phyloP scores from a whole-genome alignment of 192 early-diverging fungal genomes.

The Backusella macrospora region DNA sequence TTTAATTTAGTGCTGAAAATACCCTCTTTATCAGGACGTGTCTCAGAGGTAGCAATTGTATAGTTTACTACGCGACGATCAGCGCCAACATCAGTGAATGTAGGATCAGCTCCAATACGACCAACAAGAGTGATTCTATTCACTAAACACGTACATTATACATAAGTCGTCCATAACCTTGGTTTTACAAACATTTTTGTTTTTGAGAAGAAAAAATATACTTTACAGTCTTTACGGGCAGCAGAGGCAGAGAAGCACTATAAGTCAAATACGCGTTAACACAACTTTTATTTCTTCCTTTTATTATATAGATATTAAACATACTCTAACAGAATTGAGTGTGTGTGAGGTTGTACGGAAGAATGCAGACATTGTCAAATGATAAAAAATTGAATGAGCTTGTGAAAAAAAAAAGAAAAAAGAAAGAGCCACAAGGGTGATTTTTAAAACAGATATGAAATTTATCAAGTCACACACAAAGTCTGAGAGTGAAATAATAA shows the following conservation, averaged over 20 bases:
- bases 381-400: not conserved
- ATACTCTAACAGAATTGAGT: slow-evolving; percentile 27
- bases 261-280: slow-evolving; percentile 1
- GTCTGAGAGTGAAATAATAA: no score
- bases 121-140: slow-evolving; percentile 73
- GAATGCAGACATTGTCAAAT: slow-evolving; percentile 14
- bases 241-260: slow-evolving; percentile 34
- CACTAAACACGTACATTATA: slow-evolving; percentile 36
- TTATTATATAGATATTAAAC: not conserved
- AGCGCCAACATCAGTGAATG: slow-evolving; percentile 41
- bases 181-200: not conserved
- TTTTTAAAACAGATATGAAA: not conserved
- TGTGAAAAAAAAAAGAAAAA: not conserved
- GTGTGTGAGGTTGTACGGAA: slow-evolving; percentile 8
- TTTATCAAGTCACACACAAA: not conserved
- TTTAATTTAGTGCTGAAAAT: not conserved
- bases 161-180: not conserved
- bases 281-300: no score
- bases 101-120: slow-evolving; percentile 64
- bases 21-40: slow-evolving; percentile 64
- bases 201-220: not conserved
- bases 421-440: not conserved
- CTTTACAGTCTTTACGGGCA: slow-evolving; percentile 21
- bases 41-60: slow-evolving; percentile 66
- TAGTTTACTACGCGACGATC: slow-evolving; percentile 57